Base-by-base conservation (phyloP, 2,329 filamentous ascomycete genomes). In the Microdochium nivale region DNA sequence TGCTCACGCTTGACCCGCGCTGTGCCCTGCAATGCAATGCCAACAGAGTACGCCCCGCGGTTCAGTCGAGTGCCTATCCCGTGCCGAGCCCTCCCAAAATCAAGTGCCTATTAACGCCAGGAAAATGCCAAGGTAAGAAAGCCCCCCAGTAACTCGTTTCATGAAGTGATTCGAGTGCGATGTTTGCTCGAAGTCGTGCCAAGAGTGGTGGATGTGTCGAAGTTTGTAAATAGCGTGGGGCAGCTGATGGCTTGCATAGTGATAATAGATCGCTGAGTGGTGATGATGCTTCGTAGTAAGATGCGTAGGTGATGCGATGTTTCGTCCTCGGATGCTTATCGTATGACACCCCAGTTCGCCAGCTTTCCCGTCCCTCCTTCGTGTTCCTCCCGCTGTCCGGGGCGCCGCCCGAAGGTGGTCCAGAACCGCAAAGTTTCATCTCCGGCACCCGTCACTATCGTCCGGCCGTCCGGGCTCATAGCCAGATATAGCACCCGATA, bases 371-470 rank as follows among this genome's bases (percentile, higher is more conserved):
- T 74, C 13, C 78, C 73, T 40, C 69, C 71, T 52, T 84, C 80
- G 58, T 85, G 83, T 44, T 87, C 85, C 53, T 87, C 85, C 55
- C 84, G 78, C 54, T 81, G 77, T 25, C 86, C 85, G 25, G 87
- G 84, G 62, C 90, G 86, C 63, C 87, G 86, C 54, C 88, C 90
- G 71, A 99, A 99, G 2, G 94, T 87, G 53, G 94, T 94, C 94
- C 94, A 99, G 71, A 99, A 99, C 44, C 94, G 78, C 49, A 99
- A 70, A 0, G 94, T 99, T 72, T 99, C 94, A 59, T 99, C 94
- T 16, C 94, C 94, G 3, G 94, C 94, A 24, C 94, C 94, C 0
- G 94, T 99, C 13, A 97, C 94, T 21, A 99, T 88, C 2, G 90
- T 88, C 59, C 91, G 83, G 19, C 94, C 94, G 63, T 97, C 92